These are phyloP conservation scores for Aureobasidium vineae DNA, from an alignment of 2,329 filamentous ascomycete species.

Conservation along the genomic window DNA sequence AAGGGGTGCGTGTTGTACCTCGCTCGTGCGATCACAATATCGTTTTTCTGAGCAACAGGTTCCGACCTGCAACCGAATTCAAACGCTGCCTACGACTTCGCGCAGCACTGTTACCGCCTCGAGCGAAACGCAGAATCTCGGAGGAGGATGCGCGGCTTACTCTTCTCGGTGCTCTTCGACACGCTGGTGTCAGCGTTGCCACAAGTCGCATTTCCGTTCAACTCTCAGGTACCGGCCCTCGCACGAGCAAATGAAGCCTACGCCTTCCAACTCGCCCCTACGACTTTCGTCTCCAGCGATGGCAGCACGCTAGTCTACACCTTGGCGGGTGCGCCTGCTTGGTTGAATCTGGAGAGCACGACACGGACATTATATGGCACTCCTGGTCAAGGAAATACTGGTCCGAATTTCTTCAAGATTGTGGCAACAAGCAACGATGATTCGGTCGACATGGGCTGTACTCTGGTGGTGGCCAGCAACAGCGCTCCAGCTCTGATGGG, in stretches of 20 bases:
- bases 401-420: constrained; percentile 63
- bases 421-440: constrained; percentile 67
- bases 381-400: constrained; percentile 58
- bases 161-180: constrained; percentile 1
- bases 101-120: background rate
- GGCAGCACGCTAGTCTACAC: constrained; percentile 61
- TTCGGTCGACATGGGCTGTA: constrained; percentile 62
- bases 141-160: background rate
- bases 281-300: constrained; percentile 66
- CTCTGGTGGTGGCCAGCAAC: constrained; percentile 65
- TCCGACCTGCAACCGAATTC: background rate
- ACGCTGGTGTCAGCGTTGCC: constrained; percentile 31
- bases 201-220: constrained; percentile 66
- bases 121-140: background rate
- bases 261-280: constrained; percentile 67
- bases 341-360: constrained; percentile 69
- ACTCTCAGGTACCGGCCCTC: constrained; percentile 78
- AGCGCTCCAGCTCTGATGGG: constrained; percentile 55
- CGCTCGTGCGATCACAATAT: constrained; percentile 1
- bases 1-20: background rate
- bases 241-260: constrained; percentile 67
- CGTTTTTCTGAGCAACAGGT: background rate
- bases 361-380: constrained; percentile 68
- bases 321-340: constrained; percentile 63
- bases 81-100: background rate